Evolutionary conservation across 73 alveolate genomes (phyloP).

Genomic region (Stentor coeruleus): DNA sequence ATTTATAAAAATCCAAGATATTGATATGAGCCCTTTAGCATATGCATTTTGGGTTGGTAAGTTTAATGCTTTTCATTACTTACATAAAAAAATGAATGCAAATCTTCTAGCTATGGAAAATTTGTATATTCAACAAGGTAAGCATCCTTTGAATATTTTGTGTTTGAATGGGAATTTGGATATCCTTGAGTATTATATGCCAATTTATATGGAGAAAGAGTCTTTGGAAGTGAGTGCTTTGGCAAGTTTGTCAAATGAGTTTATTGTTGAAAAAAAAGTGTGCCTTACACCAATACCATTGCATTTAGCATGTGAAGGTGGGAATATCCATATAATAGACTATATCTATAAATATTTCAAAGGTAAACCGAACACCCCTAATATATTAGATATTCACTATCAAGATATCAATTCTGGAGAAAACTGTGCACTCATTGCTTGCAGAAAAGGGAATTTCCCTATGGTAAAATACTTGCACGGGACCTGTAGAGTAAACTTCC

Average conservation of each 20-base stretch:
- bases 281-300: neutral
- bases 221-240: too few species aligned
- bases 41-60: neutral
- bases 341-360: conserved; percentile 13
- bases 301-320: conserved; percentile 25
- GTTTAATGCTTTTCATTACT: neutral
- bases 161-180: neutral
- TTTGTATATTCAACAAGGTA: neutral
- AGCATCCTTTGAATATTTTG: neutral
- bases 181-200: neutral
- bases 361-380: neutral
- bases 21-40: too few species aligned
- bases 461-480: conserved; percentile 16
- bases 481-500: neutral
- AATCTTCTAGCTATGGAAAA: neutral
- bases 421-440: conserved; percentile 30
- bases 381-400: neutral
- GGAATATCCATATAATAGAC: conserved; percentile 8
- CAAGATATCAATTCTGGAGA: conserved; percentile 24
- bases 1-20: too few species aligned
- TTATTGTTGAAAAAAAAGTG: neutral
- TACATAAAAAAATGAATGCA: neutral
- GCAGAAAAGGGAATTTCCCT: conserved; percentile 25
- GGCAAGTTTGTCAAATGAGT: neutral
- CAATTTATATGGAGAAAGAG: neutral